These are phyloP conservation scores for Fonticula alba DNA, from an alignment of 78 protist genomes.

Conservation along the genomic window DNA sequence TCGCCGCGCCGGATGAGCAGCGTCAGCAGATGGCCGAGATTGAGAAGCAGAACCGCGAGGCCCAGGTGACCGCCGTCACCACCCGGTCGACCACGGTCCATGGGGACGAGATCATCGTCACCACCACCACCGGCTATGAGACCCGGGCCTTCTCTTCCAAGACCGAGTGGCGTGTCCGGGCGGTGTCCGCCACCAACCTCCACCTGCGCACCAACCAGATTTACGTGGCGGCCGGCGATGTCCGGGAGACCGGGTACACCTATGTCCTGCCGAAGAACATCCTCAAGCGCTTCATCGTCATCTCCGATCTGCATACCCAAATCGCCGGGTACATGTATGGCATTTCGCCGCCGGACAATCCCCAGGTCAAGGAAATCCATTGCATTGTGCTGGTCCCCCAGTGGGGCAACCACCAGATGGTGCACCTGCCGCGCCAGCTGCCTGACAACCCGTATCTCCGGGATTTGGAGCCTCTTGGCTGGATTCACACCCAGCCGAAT, in stretches of 20 bases:
- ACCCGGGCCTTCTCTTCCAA: constrained; percentile 54
- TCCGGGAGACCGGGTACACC: constrained; percentile 73
- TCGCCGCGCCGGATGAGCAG: constrained; percentile 93
- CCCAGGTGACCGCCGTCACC: constrained; percentile 68
- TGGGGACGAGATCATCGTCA: constrained; percentile 89
- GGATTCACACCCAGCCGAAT: constrained; percentile 98
- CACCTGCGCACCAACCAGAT: constrained; percentile 92
- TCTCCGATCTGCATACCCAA: constrained; percentile 93
- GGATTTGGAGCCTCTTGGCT: constrained; percentile 96
- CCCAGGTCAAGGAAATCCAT: constrained; percentile 90
- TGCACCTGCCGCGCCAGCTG: constrained; percentile 63
- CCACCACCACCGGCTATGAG: constrained; percentile 82
- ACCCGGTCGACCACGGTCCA: constrained; percentile 71
- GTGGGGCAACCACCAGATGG: constrained; percentile 83
- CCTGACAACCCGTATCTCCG: constrained; percentile 81
- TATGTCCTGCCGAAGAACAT: constrained; percentile 96
- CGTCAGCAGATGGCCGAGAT: constrained; percentile 89
- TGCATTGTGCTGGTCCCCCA: constrained; percentile 96
- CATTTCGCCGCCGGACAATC: constrained; percentile 81
- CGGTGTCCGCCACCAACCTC: constrained; percentile 88
- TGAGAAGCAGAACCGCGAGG: constrained; percentile 78
- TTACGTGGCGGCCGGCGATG: constrained; percentile 81
- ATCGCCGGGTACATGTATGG: constrained; percentile 91
- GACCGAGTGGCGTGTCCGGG: constrained; percentile 98
- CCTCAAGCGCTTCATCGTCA: constrained; percentile 63